Conservation (phyloP, 2,329 filamentous ascomycete genomes). For the Waltergamsia citrina region DNA sequence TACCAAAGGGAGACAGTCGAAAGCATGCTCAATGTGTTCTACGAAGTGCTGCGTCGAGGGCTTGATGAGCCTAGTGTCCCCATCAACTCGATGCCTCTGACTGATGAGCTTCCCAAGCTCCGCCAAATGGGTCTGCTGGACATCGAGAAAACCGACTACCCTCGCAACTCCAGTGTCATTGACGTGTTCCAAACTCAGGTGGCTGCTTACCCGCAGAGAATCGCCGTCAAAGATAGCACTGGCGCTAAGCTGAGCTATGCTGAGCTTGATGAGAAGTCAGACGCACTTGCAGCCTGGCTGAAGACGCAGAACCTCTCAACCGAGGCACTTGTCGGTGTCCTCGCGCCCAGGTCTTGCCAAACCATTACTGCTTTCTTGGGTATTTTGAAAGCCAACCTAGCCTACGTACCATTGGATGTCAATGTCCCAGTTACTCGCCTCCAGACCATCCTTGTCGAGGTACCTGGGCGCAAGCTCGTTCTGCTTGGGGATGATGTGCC, state of each 20-base stretch:
- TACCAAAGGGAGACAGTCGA: constrained; percentile 8
- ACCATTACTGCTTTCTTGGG: constrained; percentile 12
- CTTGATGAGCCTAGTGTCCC: constrained; percentile 4
- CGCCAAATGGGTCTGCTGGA: constrained; percentile 9
- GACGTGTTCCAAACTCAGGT: constrained; percentile 13
- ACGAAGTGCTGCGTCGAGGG: constrained; percentile 6
- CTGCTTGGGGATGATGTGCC: constrained; percentile 5
- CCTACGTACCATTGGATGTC: constrained; percentile 14
- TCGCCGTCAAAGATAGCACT: constrained; percentile 10
- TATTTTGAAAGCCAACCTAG: constrained; percentile 14
- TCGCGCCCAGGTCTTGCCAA: constrained; percentile 12
- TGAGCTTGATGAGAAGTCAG: constrained; percentile 10
- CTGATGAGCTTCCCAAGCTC: background rate
- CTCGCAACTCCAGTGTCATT: constrained; percentile 9
- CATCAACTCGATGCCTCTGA: background rate
- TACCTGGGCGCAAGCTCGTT: background rate
- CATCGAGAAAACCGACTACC: constrained; percentile 7
- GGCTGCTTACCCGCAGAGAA: constrained; percentile 1
- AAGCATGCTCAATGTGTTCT: constrained; percentile 9
- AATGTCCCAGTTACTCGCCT: constrained; percentile 8
- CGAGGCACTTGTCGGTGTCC: constrained; percentile 12
- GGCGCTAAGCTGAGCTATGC: constrained; percentile 9
- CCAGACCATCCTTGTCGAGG: constrained; percentile 6
- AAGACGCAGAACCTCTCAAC: background rate
- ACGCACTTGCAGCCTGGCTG: constrained; percentile 10